Percentiles rank a stretch among this genome's conserved stretches.
Conservation (phyloP, 345 rosid genomes). For the Camelina neglecta region DNA sequence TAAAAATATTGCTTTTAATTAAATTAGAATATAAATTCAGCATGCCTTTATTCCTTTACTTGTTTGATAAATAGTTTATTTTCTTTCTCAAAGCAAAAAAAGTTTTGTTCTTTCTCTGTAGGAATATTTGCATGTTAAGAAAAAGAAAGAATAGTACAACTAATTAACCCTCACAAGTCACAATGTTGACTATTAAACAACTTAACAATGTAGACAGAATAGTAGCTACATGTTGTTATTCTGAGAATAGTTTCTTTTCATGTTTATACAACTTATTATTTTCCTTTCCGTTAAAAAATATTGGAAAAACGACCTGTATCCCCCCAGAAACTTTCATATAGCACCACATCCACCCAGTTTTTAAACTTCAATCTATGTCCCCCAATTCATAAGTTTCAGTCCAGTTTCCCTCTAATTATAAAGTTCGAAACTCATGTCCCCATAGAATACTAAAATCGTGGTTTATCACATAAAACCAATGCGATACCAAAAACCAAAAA, state of each 20-base stretch:
- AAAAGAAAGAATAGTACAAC: slow-evolving; percentile 21
- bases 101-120: slow-evolving; percentile 2
- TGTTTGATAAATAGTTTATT: slow-evolving; percentile 1
- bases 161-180: slow-evolving; percentile 1
- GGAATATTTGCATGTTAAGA: slow-evolving; percentile 44
- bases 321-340: too few species aligned
- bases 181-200: slow-evolving; percentile 1
- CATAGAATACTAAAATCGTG: too few species aligned
- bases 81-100: slow-evolving; percentile 26
- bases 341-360: too few species aligned
- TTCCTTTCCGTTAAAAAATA: slow-evolving; percentile 11
- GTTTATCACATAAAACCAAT: too few species aligned
- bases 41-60: too few species aligned
- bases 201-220: not conserved
- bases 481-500: too few species aligned
- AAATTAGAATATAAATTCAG: not conserved
- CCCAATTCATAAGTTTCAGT: too few species aligned
- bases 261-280: slow-evolving; percentile 10
- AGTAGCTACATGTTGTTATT: not conserved
- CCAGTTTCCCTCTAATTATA: too few species aligned
- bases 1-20: slow-evolving; percentile 2
- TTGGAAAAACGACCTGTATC: too few species aligned
- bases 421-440: too few species aligned
- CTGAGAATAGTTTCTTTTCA: slow-evolving; percentile 18
- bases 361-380: too few species aligned